A percentile compares a stretch with the other conserved stretches of the same genome.
Evolutionary conservation across 2,329 filamentous ascomycete species (phyloP).

Genomic region (Pseudocercospora crystallina): DNA sequence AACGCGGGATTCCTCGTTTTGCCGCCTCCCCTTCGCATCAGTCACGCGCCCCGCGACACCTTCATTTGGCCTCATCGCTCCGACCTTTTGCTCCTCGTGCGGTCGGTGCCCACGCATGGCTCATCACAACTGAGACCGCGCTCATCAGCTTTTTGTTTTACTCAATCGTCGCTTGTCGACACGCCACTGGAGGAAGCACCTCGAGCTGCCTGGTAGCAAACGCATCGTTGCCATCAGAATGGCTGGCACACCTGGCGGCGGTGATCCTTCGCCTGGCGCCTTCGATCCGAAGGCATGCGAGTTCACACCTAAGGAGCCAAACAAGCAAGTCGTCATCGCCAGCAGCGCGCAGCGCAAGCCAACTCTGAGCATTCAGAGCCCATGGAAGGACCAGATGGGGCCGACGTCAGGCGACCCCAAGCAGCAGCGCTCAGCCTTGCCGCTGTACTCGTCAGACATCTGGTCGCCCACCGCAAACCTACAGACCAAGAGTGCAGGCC

Average conservation of each 20-base stretch:
- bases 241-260: background rate
- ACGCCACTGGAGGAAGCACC: no score
- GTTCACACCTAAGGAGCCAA: slow-evolving; percentile 6
- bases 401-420: background rate
- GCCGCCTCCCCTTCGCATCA: background rate
- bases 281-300: slow-evolving; percentile 10
- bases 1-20: background rate
- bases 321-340: background rate
- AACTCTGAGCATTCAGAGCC: background rate
- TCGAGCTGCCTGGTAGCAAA: no score
- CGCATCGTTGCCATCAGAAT: no score
- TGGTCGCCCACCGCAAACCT: slow-evolving; percentile 13
- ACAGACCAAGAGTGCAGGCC: slow-evolving; percentile 12
- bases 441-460: slow-evolving; percentile 14
- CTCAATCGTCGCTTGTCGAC: no score
- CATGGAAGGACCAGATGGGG: background rate
- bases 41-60: no score
- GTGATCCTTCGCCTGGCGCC: background rate
- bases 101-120: no score
- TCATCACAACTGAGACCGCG: no score
- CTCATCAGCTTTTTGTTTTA: no score
- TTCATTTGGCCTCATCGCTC: no score
- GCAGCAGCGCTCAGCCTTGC: slow-evolving; percentile 3
- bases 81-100: no score
- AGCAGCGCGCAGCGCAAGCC: background rate